phyloP scores from a whole-genome alignment of 148 eudicot species.

The Spergularia bocconei region DNA sequence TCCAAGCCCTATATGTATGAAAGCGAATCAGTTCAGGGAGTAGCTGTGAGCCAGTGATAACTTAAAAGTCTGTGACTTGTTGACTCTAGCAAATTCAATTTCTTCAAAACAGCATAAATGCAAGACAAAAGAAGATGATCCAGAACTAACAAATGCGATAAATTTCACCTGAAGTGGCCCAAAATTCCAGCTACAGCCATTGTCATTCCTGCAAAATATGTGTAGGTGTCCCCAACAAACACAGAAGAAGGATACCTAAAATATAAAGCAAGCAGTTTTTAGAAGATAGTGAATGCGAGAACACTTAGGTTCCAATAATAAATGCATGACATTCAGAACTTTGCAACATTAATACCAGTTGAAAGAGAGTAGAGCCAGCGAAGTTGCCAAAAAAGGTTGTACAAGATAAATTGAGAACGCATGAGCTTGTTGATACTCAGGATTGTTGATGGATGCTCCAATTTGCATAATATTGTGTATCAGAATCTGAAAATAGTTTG shows the following conservation, averaged over 20 bases:
- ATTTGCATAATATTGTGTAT: constrained; percentile 94
- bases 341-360: constrained; percentile 59
- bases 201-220: constrained; percentile 98
- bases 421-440: constrained; percentile 89
- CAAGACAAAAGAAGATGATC: constrained; percentile 3
- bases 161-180: constrained; percentile 81
- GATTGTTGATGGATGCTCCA: constrained; percentile 60
- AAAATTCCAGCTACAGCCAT: constrained; percentile 96
- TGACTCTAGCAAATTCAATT: too few species aligned
- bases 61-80: too few species aligned
- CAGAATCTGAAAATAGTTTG: constrained; percentile 54
- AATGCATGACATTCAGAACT: neutral
- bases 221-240: constrained; percentile 97
- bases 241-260: constrained; percentile 96
- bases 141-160: constrained; percentile 15
- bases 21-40: neutral
- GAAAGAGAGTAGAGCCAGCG: constrained; percentile 82
- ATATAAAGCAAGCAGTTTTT: neutral
- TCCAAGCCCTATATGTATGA: neutral
- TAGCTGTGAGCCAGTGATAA: neutral
- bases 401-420: constrained; percentile 95
- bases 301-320: neutral
- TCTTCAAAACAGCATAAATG: neutral
- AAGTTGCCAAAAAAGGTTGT: constrained; percentile 93
- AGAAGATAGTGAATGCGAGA: neutral